phyloP scores from a whole-genome alignment of 441 rosid species.

The Aquilaria agallochum region DNA sequence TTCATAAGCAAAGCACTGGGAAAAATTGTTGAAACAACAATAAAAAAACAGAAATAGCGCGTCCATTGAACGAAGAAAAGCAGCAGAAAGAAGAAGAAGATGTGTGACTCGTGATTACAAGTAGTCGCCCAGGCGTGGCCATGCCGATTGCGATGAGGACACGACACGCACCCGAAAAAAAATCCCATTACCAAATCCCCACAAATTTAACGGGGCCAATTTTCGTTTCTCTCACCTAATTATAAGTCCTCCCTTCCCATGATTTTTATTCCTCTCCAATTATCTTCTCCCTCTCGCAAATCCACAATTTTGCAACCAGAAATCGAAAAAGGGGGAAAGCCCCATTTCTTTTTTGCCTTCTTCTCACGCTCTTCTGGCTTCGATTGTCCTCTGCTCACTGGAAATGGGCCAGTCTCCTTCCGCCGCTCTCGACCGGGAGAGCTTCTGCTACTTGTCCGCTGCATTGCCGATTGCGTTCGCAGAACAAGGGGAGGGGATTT shows the following conservation, averaged over 20 bases:
- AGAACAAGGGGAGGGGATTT: slow-evolving; percentile 3
- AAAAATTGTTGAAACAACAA: too few relatives aligned
- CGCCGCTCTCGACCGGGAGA: slow-evolving; percentile 17
- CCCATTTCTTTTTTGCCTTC: background rate
- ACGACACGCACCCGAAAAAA: slow-evolving; percentile 8
- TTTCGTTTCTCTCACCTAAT: slow-evolving; percentile 1
- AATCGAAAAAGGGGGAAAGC: background rate
- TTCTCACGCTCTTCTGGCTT: slow-evolving; percentile 10
- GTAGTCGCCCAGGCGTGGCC: slow-evolving; percentile 15
- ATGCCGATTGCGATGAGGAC: slow-evolving; percentile 30
- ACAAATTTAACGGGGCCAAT: slow-evolving; percentile 31
- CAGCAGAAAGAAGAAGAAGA: background rate
- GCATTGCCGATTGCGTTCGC: slow-evolving; percentile 12
- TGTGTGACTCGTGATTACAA: background rate
- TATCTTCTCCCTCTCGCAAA: background rate
- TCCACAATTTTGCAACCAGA: background rate
- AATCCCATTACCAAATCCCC: slow-evolving; percentile 2
- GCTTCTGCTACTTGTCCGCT: slow-evolving; percentile 13
- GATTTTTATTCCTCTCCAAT: background rate
- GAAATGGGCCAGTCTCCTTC: slow-evolving; percentile 66
- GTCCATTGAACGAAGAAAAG: too few relatives aligned
- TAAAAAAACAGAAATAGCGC: too few relatives aligned
- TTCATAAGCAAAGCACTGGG: background rate
- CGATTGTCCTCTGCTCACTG: slow-evolving; percentile 20
- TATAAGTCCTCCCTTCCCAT: background rate